A percentile compares a stretch with the other conserved stretches of the same genome.
These are phyloP conservation scores for Capsicum baccatum DNA, from an alignment of 257 asterid species.

Conservation along the genomic window DNA sequence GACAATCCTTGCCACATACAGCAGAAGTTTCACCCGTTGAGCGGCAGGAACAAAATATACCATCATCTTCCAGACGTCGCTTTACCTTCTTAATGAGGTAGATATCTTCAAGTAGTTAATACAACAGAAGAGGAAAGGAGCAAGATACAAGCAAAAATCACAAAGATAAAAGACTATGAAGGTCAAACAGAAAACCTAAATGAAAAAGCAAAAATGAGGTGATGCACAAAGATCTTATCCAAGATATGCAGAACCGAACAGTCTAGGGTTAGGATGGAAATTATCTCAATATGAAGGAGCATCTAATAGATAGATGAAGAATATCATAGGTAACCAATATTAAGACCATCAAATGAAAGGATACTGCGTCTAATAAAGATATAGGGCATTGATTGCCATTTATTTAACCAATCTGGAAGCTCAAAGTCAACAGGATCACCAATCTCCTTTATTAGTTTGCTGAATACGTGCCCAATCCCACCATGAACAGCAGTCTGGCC, in stretches of 20 bases:
- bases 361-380: constrained; percentile 88
- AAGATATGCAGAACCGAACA: constrained; percentile 24
- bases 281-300: not conserved
- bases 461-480: constrained; percentile 70
- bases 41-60: constrained; percentile 89
- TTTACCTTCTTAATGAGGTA: constrained; percentile 81
- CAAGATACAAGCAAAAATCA: constrained; percentile 23
- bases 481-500: constrained; percentile 51
- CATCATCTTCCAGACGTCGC: constrained; percentile 88
- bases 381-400: constrained; percentile 68
- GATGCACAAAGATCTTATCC: constrained; percentile 28
- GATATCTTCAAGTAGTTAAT: constrained; percentile 68
- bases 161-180: constrained; percentile 14
- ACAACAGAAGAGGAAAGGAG: constrained; percentile 30
- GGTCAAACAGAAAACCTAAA: constrained; percentile 11
- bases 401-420: constrained; percentile 79
- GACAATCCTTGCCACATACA: constrained; percentile 88
- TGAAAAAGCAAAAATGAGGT: constrained; percentile 28
- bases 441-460: constrained; percentile 64
- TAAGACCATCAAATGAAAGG: constrained; percentile 44
- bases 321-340: constrained; percentile 9
- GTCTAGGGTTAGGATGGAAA: not conserved
- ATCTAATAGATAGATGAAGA: not conserved
- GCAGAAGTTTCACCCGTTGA: constrained; percentile 66
- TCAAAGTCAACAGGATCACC: constrained; percentile 85